Conservation (phyloP, 371 early-diverging fungal species). For the Nematocida ausubeli region DNA sequence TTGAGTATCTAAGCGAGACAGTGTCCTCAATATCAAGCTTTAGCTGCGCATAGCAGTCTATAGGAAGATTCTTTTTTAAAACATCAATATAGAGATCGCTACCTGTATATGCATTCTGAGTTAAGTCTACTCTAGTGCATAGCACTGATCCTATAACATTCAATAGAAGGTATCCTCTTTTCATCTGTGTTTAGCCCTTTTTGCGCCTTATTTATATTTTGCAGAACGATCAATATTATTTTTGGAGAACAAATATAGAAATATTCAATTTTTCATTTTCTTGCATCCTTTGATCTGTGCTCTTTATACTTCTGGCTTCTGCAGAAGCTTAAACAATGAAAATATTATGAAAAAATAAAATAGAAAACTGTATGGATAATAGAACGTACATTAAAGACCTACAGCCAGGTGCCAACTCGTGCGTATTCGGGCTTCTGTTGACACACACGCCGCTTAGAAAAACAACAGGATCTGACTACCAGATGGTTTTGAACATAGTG, state of each 20-base stretch:
- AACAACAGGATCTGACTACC: conserved; percentile 13
- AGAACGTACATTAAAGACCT: conserved; percentile 23
- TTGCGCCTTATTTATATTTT: not conserved
- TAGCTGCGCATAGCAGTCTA: no score
- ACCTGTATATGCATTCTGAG: no score
- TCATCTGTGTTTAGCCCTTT: no score
- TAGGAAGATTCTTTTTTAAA: not conserved
- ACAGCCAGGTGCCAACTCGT: not conserved
- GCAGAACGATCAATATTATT: conserved; percentile 5
- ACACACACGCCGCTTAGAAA: not conserved
- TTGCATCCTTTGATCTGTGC: not conserved
- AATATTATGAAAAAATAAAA: not conserved
- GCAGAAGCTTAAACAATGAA: not conserved
- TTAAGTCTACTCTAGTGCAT: no score
- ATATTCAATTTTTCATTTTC: not conserved
- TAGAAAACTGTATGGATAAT: not conserved
- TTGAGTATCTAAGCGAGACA: not conserved
- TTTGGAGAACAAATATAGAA: not conserved
- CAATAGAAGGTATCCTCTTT: no score
- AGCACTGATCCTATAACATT: no score
- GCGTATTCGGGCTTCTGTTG: not conserved
- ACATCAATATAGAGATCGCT: no score
- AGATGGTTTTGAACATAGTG: not conserved
- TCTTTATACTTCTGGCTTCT: not conserved
- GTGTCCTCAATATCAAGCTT: not conserved